These are phyloP conservation scores for Fomitiporia mediterranea DNA, from an alignment of 1,284 basidiomycete species.

Conservation along the genomic window DNA sequence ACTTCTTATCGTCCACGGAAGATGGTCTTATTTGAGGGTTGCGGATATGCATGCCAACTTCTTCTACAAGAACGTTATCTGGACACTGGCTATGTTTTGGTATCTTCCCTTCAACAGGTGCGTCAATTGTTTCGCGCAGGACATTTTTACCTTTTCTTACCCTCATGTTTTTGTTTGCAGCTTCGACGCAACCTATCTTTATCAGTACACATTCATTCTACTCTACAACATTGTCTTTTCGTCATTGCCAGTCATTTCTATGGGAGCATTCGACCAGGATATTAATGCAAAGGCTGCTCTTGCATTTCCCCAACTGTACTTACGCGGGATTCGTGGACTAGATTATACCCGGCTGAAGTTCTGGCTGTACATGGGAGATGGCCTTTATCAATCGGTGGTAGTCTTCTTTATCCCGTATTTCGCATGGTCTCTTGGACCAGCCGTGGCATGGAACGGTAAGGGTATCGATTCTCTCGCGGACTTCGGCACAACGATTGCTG, in stretches of 20 bases:
- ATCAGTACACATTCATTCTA: constrained; percentile 92
- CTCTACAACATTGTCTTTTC: constrained; percentile 93
- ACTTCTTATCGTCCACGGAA: constrained; percentile 89
- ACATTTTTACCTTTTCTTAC: neutral
- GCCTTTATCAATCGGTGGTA: constrained; percentile 87
- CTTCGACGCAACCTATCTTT: constrained; percentile 94
- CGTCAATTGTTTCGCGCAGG: constrained; percentile 24
- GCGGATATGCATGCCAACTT: constrained; percentile 98
- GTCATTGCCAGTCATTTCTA: constrained; percentile 83
- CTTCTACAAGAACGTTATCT: constrained; percentile 97
- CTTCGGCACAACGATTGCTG: constrained; percentile 90
- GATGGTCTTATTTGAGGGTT: constrained; percentile 94
- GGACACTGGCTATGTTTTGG: constrained; percentile 94
- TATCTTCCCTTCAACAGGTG: constrained; percentile 85
- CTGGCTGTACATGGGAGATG: constrained; percentile 94
- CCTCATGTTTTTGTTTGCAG: constrained; percentile 35
- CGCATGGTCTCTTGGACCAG: constrained; percentile 62
- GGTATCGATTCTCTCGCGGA: constrained; percentile 79
- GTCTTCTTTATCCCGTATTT: constrained; percentile 89
- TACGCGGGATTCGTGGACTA: constrained; percentile 86
- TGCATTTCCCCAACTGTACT: constrained; percentile 91
- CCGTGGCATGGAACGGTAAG: constrained; percentile 68
- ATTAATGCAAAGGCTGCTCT: constrained; percentile 86
- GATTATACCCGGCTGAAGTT: constrained; percentile 92
- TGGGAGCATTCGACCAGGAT: constrained; percentile 89